Conservation (phyloP, 805 yeast species). For the Clavispora santaluciae region DNA sequence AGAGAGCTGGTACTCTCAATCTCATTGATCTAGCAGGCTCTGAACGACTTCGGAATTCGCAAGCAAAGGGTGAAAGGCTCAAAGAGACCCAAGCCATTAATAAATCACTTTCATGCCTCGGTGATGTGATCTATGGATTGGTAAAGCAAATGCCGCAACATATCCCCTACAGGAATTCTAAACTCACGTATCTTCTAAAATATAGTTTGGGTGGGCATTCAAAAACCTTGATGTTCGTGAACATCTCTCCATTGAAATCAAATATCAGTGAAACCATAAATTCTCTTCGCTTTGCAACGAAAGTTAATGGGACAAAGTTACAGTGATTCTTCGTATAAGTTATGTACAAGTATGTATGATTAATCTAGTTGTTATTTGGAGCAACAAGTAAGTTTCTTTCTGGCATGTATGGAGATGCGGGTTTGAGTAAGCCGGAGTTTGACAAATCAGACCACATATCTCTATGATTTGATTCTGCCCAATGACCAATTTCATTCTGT, state of each 20-base stretch:
- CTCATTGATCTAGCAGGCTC: slow-evolving; percentile 93
- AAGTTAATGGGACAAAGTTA: slow-evolving; percentile 54
- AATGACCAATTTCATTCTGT: slow-evolving; percentile 26
- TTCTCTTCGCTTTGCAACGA: slow-evolving; percentile 84
- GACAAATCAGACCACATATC: slow-evolving; percentile 25
- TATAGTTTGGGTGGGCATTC: slow-evolving; percentile 81
- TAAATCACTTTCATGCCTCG: slow-evolving; percentile 79
- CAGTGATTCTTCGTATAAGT: not conserved
- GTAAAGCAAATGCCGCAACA: slow-evolving; percentile 42
- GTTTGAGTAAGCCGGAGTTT: slow-evolving; percentile 21
- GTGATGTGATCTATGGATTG: slow-evolving; percentile 80
- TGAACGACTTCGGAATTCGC: slow-evolving; percentile 72
- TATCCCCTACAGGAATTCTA: slow-evolving; percentile 66
- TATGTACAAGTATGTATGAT: not conserved
- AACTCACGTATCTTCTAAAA: slow-evolving; percentile 77
- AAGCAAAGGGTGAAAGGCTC: slow-evolving; percentile 73
- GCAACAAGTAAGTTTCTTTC: slow-evolving; percentile 24
- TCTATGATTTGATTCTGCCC: slow-evolving; percentile 29
- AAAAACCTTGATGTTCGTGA: slow-evolving; percentile 91
- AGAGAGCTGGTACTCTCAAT: slow-evolving; percentile 48
- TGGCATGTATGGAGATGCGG: slow-evolving; percentile 27
- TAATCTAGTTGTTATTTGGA: not conserved
- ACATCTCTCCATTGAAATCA: slow-evolving; percentile 60
- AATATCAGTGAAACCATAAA: slow-evolving; percentile 76
- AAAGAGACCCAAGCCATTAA: slow-evolving; percentile 88